phyloP scores from a whole-genome alignment of 345 rosid species.

The Hibiscus syriacus region DNA sequence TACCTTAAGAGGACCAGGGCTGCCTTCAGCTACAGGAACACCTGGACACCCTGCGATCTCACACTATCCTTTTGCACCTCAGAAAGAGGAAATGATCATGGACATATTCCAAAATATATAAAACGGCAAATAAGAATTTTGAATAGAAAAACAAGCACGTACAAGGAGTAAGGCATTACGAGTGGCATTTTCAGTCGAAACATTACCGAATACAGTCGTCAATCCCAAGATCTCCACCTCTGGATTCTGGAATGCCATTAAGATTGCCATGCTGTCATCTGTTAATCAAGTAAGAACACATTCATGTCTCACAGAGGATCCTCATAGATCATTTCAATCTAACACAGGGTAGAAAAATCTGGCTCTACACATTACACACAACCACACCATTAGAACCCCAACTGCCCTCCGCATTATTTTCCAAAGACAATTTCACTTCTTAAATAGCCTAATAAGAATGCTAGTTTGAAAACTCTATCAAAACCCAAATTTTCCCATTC shows the following conservation, averaged over 20 bases:
- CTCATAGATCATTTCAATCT: background rate
- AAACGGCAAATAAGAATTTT: background rate
- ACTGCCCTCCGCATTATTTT: no score
- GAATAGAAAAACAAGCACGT: conserved; percentile 13
- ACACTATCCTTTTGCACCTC: conserved; percentile 79
- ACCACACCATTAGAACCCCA: no score
- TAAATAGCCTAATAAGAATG: background rate
- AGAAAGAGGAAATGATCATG: conserved; percentile 42
- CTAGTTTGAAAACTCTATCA: background rate
- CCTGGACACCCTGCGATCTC: conserved; percentile 81
- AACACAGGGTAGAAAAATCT: background rate
- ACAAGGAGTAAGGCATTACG: conserved; percentile 83
- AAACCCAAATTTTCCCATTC: background rate
- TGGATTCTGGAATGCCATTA: conserved; percentile 88
- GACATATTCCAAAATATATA: conserved; percentile 21
- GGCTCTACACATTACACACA: no score
- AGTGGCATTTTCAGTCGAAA: conserved; percentile 62
- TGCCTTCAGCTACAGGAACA: conserved; percentile 87
- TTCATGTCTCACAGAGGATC: background rate
- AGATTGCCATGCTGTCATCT: conserved; percentile 95
- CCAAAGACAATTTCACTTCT: background rate
- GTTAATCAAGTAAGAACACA: conserved; percentile 7
- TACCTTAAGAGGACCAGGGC: conserved; percentile 78
- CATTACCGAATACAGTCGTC: conserved; percentile 90
- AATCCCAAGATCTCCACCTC: conserved; percentile 72